Base-by-base conservation (phyloP, 345 rosid genomes). In the Dimocarpus longan region DNA sequence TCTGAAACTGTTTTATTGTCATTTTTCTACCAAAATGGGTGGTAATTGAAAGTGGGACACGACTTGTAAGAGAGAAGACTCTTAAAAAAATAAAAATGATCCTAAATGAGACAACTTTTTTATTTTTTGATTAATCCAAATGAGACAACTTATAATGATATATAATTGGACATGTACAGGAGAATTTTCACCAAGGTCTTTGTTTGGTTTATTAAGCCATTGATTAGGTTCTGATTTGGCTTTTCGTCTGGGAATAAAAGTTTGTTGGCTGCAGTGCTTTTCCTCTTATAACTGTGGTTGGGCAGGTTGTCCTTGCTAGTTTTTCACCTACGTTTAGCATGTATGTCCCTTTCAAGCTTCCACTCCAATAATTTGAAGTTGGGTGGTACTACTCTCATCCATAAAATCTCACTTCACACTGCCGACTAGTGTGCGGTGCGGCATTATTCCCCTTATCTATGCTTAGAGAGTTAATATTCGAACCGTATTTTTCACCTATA, bases 261-360 rank as follows among this genome's bases (percentile, higher is more conserved):
- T 32, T 43, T 68, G 28, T 70, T 79, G 42, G 66, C 39, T 52
- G 44, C 70, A 60, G 67, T 39, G 19, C 43, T 32, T 32, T 32
- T 64, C 66, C 86, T 83, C 44, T 70, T 70, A 74, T 66, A 77
- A 77, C 24, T 70, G 83, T 83, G 83, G 68, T 48, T 65, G 63
- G 48, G 71, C 77, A 63, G 68, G 22, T 74, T 21, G 43, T 21
- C 21, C n/a, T 52, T 0, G 57, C 57, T 52, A 52, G n/a, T 15
- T 52, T 18, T 52, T 16, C 19, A 54, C 59, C 7, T 54, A 32
- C 18, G 56, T 12, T 50, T 50, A 50, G 13, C 13, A 2, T 50
- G 18, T 3, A 32, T 32, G 37, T 32, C 37, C 37, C 37, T 32
- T 32, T 32, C 37, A 32, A 32, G 37, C 37, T 32, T 32, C 37